These are phyloP conservation scores for Gomphus bonarii DNA, from an alignment of 1,284 basidiomycete species.

Conservation along the genomic window DNA sequence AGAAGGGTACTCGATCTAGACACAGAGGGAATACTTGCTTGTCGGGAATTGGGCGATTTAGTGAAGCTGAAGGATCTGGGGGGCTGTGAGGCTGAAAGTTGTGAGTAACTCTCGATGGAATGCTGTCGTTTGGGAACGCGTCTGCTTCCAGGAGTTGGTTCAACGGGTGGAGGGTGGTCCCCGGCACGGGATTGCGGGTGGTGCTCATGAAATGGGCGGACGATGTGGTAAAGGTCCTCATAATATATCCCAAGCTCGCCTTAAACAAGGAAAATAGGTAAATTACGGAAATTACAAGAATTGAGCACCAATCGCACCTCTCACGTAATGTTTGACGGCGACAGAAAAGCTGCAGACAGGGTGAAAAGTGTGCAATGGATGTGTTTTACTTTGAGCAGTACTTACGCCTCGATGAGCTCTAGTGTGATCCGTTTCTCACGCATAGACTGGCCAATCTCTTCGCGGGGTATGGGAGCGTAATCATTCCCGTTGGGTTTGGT, in stretches of 20 bases:
- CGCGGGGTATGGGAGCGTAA: slow-evolving; percentile 19
- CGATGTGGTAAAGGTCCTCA: slow-evolving; percentile 45
- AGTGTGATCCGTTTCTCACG: slow-evolving; percentile 49
- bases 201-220: slow-evolving; percentile 28
- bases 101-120: neutral
- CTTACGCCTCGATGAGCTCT: slow-evolving; percentile 47
- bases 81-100: neutral
- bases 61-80: neutral
- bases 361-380: neutral
- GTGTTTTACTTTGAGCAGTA: neutral
- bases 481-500: slow-evolving; percentile 4
- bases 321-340: slow-evolving; percentile 55
- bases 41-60: slow-evolving; percentile 3
- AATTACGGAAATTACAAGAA: neutral
- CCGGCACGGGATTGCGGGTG: neutral
- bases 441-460: slow-evolving; percentile 42
- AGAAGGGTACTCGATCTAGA: neutral
- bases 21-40: neutral
- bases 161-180: neutral
- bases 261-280: slow-evolving; percentile 7
- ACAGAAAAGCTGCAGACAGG: slow-evolving; percentile 35
- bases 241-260: slow-evolving; percentile 49
- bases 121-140: neutral
- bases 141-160: neutral
- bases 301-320: slow-evolving; percentile 26